phyloP scores from a whole-genome alignment of 345 rosid species.

The Salix arbutifolia region DNA sequence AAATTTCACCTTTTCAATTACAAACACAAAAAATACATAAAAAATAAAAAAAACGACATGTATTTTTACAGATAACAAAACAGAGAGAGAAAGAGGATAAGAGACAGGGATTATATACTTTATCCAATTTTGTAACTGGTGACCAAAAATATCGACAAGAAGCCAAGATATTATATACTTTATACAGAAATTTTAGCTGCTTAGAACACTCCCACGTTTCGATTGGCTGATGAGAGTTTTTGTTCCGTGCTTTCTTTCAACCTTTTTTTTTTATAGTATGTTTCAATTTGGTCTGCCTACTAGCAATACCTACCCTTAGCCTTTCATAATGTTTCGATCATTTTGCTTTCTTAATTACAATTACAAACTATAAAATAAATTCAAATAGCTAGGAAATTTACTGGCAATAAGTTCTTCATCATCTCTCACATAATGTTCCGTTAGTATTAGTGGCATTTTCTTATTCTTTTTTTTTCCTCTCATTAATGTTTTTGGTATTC shows the following conservation, averaged over 20 bases:
- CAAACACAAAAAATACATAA: neutral
- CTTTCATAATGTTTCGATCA: too few relatives aligned
- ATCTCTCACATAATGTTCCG: too few relatives aligned
- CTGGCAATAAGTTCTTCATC: too few relatives aligned
- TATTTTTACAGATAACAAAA: neutral
- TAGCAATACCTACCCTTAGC: too few relatives aligned
- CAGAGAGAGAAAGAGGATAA: neutral
- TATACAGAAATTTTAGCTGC: neutral
- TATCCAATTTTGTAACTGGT: neutral
- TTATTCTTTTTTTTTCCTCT: too few relatives aligned
- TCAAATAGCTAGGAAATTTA: too few relatives aligned
- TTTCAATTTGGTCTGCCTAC: neutral
- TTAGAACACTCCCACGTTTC: neutral
- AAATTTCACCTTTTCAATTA: conserved; percentile 7
- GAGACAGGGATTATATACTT: neutral
- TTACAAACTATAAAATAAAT: too few relatives aligned
- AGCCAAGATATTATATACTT: neutral
- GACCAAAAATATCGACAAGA: neutral
- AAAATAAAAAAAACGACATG: neutral
- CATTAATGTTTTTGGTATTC: too few relatives aligned
- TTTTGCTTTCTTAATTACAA: too few relatives aligned
- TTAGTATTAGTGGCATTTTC: too few relatives aligned
- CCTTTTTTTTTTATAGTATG: neutral
- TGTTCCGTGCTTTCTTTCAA: neutral
- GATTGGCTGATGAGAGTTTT: neutral